Conservation (phyloP, 345 rosid species). For the Sonneratia alba region DNA sequence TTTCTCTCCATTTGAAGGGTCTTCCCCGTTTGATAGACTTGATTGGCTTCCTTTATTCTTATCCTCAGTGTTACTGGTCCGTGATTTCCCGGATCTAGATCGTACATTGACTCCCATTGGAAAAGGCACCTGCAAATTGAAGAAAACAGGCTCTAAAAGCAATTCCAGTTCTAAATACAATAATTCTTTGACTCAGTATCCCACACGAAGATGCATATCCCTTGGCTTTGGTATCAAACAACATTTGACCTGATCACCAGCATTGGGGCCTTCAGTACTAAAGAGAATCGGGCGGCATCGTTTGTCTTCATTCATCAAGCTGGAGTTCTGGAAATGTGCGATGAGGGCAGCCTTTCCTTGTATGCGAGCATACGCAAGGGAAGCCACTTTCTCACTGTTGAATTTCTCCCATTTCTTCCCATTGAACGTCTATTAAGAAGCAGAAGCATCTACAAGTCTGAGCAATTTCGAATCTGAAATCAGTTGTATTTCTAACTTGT, state of each 20-base stretch:
- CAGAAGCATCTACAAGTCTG: background rate
- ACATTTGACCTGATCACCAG: conserved; percentile 53
- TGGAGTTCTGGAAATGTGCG: conserved; percentile 73
- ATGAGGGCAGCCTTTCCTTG: conserved; percentile 31
- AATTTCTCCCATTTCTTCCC: conserved; percentile 87
- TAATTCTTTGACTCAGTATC: background rate
- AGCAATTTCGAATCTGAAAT: background rate
- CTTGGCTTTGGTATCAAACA: background rate
- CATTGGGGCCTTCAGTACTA: conserved; percentile 61
- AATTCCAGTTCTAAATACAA: too few relatives aligned
- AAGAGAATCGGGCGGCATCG: conserved; percentile 68
- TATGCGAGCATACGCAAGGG: conserved; percentile 44
- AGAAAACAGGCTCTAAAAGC: background rate
- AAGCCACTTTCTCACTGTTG: conserved; percentile 72
- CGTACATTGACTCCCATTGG: conserved; percentile 50
- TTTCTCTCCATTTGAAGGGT: conserved; percentile 21
- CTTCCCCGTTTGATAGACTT: conserved; percentile 22
- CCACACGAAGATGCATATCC: background rate
- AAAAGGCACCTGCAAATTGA: conserved; percentile 41
- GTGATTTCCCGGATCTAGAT: conserved; percentile 36
- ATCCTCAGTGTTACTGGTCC: conserved; percentile 19
- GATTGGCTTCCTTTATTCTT: conserved; percentile 20
- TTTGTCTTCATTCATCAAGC: conserved; percentile 77
- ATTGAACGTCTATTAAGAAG: conserved; percentile 41
- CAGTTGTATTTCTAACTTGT: background rate